Conservation (phyloP, 352 stramenopile species). For the Pythium sukuiense region DNA sequence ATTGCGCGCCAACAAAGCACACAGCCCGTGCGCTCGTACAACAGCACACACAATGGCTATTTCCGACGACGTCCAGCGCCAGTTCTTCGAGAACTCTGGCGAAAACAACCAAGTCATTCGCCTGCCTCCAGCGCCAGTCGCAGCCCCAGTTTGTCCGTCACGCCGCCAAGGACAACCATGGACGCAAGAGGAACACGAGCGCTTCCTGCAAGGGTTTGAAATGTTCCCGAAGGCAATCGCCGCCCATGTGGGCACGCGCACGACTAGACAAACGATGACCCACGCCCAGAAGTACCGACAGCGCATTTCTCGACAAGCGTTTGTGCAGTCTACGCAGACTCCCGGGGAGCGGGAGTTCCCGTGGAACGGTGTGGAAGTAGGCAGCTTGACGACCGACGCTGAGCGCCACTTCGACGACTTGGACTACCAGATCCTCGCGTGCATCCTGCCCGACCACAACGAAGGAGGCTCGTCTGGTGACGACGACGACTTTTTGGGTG, state of each 20-base stretch:
- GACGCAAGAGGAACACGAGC: constrained; percentile 50
- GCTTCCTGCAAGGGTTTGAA: constrained; percentile 47
- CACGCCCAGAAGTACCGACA: constrained; percentile 61
- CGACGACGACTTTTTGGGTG: constrained; percentile 4
- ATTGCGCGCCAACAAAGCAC: neutral
- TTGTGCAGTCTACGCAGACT: neutral
- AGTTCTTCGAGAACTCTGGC: constrained; percentile 14
- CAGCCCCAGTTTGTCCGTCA: constrained; percentile 4
- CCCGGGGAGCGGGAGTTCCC: neutral
- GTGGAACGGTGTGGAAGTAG: neutral
- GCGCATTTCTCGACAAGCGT: constrained; percentile 35
- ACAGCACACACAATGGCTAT: constrained; percentile 15
- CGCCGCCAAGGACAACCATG: constrained; percentile 24
- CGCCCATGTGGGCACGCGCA: constrained; percentile 42
- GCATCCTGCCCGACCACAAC: neutral
- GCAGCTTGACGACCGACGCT: neutral
- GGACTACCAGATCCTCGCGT: constrained; percentile 16
- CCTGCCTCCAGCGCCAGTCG: constrained; percentile 6
- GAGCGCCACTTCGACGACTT: constrained; percentile 7
- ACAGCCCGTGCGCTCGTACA: neutral
- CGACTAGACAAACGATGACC: constrained; percentile 55
- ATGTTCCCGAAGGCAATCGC: constrained; percentile 53
- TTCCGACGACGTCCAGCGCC: constrained; percentile 6
- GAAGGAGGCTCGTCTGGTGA: neutral
- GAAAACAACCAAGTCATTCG: constrained; percentile 18